A percentile compares a stretch with the other conserved stretches of the same genome.
Evolutionary conservation across 164 flowering plant species (phyloP).

Genomic region (Umbellularia californica): DNA sequence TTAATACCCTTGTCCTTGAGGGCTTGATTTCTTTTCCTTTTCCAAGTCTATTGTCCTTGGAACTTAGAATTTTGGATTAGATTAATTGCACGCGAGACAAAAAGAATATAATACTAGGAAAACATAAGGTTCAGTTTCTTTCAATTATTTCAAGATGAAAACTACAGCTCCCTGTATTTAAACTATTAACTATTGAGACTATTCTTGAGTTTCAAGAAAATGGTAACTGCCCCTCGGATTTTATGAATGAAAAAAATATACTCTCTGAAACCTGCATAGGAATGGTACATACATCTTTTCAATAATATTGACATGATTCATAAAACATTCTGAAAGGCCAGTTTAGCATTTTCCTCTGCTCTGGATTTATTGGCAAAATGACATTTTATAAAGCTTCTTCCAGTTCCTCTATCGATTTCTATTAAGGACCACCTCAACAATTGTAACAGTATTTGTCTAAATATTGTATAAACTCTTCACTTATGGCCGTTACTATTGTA

Average conservation of each 20-base stretch:
- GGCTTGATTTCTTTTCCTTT: neutral
- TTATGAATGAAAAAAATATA: neutral
- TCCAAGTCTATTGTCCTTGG: neutral
- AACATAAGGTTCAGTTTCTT: conserved; percentile 2
- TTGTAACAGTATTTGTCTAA: neutral
- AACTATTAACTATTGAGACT: neutral
- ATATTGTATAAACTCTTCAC: neutral
- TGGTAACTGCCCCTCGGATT: neutral
- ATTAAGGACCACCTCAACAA: neutral
- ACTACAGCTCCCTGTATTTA: neutral
- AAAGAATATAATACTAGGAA: neutral
- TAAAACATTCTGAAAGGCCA: neutral
- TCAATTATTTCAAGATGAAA: neutral
- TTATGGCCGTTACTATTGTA: neutral
- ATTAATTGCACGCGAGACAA: neutral
- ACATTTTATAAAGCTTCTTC: neutral
- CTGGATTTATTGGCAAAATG: neutral
- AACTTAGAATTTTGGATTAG: neutral
- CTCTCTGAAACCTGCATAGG: neutral
- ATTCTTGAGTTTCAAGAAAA: neutral
- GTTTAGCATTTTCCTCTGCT: neutral
- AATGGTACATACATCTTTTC: neutral
- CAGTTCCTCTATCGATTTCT: neutral
- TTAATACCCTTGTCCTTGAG: neutral
- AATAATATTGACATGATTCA: neutral